Evolutionary conservation across 2,329 filamentous ascomycete genomes (phyloP).

Genomic region (Biscogniauxia sp.): DNA sequence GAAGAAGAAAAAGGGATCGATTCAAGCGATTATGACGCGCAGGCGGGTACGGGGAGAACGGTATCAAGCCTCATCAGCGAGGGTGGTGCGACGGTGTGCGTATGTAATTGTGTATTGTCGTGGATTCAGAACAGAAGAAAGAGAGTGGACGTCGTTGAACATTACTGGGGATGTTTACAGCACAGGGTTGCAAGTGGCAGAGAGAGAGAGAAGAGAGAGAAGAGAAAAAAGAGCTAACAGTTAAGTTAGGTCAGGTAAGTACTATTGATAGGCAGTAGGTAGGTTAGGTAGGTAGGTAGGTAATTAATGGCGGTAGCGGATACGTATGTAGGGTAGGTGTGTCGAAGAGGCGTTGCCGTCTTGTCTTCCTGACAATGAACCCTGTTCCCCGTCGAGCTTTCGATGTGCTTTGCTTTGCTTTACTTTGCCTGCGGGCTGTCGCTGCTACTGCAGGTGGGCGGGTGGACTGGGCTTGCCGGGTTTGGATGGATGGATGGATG

Average conservation of each 20-base stretch:
- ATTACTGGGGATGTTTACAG: not conserved
- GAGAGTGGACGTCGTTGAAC: not conserved
- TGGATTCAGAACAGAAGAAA: not conserved
- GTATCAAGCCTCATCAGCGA: slow-evolving; percentile 14
- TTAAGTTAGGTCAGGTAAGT: not conserved
- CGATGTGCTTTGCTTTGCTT: not conserved
- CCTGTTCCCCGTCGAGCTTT: not conserved
- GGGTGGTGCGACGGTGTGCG: not conserved
- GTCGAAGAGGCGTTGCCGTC: not conserved
- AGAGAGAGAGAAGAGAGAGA: not conserved
- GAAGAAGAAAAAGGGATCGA: slow-evolving; percentile 16
- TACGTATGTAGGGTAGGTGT: not conserved
- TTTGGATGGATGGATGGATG: not conserved
- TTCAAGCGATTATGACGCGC: slow-evolving; percentile 11
- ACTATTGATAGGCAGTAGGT: no score
- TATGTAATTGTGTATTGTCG: not conserved
- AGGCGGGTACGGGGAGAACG: slow-evolving; percentile 15
- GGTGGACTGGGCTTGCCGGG: not conserved
- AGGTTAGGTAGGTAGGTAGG: not conserved
- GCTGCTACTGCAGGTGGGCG: not conserved
- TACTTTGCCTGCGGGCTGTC: not conserved
- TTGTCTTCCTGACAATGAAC: not conserved
- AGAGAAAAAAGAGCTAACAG: not conserved
- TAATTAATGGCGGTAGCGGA: not conserved
- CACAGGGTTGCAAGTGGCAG: not conserved